phyloP scores from a whole-genome alignment of 164 flowering plant species.

The Pachysandra terminalis region DNA sequence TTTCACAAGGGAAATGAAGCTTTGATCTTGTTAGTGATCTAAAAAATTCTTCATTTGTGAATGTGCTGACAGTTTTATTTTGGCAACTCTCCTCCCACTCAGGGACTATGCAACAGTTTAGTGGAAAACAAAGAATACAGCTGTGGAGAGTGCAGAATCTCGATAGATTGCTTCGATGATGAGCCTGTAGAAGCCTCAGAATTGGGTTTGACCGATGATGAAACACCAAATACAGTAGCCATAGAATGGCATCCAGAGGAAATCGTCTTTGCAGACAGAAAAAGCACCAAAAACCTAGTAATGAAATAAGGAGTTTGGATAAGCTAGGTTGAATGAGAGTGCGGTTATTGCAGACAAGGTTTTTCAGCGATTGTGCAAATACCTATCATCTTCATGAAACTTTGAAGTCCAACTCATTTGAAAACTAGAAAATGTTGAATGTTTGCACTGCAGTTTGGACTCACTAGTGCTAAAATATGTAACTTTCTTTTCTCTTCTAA shows the following conservation, averaged over 20 bases:
- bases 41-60: neutral
- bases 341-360: neutral
- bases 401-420: neutral
- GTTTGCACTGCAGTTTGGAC: too few relatives aligned
- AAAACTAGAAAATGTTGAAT: too few relatives aligned
- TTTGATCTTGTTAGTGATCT: neutral
- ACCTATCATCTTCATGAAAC: neutral
- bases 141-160: constrained; percentile 19
- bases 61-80: neutral
- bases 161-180: neutral
- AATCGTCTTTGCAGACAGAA: too few relatives aligned
- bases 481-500: neutral
- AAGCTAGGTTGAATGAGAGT: neutral
- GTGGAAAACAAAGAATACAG: constrained; percentile 13
- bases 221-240: neutral
- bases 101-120: constrained; percentile 8
- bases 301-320: neutral
- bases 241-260: neutral
- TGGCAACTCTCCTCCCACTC: neutral
- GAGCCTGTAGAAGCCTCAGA: constrained; percentile 9
- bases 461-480: too few relatives aligned
- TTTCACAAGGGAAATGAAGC: neutral
- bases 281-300: neutral
- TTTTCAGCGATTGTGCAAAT: neutral
- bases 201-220: constrained; percentile 1